These are phyloP conservation scores for Candida pseudoviswanathii DNA, from an alignment of 1,139 yeast species.

Conservation along the genomic window DNA sequence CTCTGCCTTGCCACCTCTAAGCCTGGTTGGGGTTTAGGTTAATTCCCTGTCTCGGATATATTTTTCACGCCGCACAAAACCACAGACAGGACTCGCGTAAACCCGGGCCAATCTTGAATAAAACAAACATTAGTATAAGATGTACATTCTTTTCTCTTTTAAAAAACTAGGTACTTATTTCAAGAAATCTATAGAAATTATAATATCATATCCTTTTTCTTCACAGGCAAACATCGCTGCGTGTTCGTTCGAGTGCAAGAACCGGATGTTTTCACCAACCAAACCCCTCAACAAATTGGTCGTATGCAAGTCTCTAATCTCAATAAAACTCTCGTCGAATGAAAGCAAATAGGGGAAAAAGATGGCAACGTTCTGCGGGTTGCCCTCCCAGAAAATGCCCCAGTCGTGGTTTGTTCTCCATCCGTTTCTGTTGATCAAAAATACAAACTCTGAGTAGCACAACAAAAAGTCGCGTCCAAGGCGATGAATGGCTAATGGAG, in stretches of 20 bases:
- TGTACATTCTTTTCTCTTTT: too few species aligned
- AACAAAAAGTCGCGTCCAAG: constrained; percentile 85
- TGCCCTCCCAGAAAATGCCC: constrained; percentile 97
- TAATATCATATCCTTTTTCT: constrained; percentile 87
- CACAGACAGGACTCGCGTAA: background rate
- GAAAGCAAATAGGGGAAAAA: constrained; percentile 93
- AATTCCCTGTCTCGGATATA: background rate
- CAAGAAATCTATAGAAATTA: constrained; percentile 86
- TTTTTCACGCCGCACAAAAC: background rate
- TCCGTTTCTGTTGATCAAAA: constrained; percentile 91
- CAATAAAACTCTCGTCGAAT: constrained; percentile 88
- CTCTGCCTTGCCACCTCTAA: too few species aligned
- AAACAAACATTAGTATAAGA: constrained; percentile 13
- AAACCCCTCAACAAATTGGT: constrained; percentile 86
- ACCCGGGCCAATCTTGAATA: background rate
- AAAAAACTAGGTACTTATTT: constrained; percentile 20
- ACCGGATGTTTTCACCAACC: constrained; percentile 89
- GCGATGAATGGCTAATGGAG: constrained; percentile 90
- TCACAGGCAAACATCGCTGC: constrained; percentile 94
- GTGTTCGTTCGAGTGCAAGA: constrained; percentile 86
- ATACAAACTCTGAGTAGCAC: constrained; percentile 89
- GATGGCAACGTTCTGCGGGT: constrained; percentile 87
- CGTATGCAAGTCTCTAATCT: constrained; percentile 87
- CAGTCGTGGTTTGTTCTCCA: constrained; percentile 96
- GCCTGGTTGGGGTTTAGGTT: too few species aligned